Base-by-base conservation (phyloP, 2,329 filamentous ascomycete genomes). In the Zasmidium angulare region DNA sequence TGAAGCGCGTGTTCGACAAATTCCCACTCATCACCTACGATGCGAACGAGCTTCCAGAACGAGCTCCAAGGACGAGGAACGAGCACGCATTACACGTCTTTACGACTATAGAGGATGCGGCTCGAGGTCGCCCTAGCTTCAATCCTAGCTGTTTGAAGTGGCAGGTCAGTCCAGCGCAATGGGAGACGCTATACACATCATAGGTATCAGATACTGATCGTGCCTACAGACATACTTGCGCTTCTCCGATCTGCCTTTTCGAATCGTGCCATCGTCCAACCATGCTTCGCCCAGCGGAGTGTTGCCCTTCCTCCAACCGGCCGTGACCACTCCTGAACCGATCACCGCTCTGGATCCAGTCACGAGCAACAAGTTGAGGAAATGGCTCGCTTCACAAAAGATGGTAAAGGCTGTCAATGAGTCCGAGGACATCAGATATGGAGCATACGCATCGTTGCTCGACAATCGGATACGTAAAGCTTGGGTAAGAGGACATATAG, bases 91-190 rank as follows among this genome's bases (percentile, higher is more conserved):
- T 99, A 9, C 92, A 92, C 74, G 81, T 96, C 58, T 98, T 97
- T 76, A 84, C 85, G 61, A 85, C 82, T 14, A 78, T 84, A 1
- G 77, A 82, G n/a, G 88, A 86, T 68, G 89, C 86, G 31, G 74
- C 75, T 57, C 71, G 72, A 43, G 86, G 86, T 3, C 77, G 80
- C 26, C 89, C 92, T 23, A 96, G 91, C 65, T 96, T 89, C 78
- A 98, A 98, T 73, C 95, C 95, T 11, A 86, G 87, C 59, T 99
- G 95, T 79, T 81, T 98, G 71, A 96, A 93, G 80, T 98, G 92
- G 92, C 95, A 98, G 89, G 91, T 93, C 69, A 66, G 85, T 74
- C 31, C 56, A 51, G 9, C 2, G 7, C 36, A 17, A 19, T 10
- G 3, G 6, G 6, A 17, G n/a, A 14, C 12, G 11, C 29, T 43